Conservation (phyloP, 768 basidiomycete species). For the Obba rivulosa region DNA sequence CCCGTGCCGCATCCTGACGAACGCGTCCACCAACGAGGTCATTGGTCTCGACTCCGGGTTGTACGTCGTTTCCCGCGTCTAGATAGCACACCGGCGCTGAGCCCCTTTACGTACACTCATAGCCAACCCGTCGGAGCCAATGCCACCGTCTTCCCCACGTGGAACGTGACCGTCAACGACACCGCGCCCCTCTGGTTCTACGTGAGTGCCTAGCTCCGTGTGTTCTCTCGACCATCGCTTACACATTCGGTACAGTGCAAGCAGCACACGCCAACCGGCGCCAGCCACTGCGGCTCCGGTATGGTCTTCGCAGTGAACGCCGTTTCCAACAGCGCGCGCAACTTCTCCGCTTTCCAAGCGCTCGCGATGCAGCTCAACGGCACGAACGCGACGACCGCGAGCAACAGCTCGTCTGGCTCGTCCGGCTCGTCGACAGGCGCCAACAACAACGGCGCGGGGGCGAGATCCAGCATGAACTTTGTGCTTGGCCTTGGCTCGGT, state of each 20-base stretch:
- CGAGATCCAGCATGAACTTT: slow-evolving; percentile 7
- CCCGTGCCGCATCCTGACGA: slow-evolving; percentile 46
- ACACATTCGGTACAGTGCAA: slow-evolving; percentile 36
- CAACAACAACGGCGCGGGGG: slow-evolving; percentile 5
- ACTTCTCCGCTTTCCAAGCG: slow-evolving; percentile 52
- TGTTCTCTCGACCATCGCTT: slow-evolving; percentile 18
- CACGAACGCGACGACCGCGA: slow-evolving; percentile 31
- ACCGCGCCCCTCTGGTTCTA: slow-evolving; percentile 57
- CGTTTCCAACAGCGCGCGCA: slow-evolving; percentile 41
- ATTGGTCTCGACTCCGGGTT: slow-evolving; percentile 56
- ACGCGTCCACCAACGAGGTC: slow-evolving; percentile 23
- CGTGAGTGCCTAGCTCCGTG: slow-evolving; percentile 30
- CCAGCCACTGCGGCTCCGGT: slow-evolving; percentile 31
- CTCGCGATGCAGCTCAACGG: slow-evolving; percentile 53
- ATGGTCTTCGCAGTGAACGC: slow-evolving; percentile 52
- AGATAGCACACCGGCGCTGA: neutral
- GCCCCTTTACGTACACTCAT: neutral
- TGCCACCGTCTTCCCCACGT: slow-evolving; percentile 47
- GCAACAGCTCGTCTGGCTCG: slow-evolving; percentile 14
- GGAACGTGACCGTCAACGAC: slow-evolving; percentile 51
- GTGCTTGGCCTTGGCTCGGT: slow-evolving; percentile 19
- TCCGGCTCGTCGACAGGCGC: slow-evolving; percentile 1
- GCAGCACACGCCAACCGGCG: slow-evolving; percentile 27
- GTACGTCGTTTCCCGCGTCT: slow-evolving; percentile 27
- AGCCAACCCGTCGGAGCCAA: slow-evolving; percentile 37